Base-by-base conservation (phyloP, 2,329 filamentous ascomycete genomes). In the Penicillium sp. region DNA sequence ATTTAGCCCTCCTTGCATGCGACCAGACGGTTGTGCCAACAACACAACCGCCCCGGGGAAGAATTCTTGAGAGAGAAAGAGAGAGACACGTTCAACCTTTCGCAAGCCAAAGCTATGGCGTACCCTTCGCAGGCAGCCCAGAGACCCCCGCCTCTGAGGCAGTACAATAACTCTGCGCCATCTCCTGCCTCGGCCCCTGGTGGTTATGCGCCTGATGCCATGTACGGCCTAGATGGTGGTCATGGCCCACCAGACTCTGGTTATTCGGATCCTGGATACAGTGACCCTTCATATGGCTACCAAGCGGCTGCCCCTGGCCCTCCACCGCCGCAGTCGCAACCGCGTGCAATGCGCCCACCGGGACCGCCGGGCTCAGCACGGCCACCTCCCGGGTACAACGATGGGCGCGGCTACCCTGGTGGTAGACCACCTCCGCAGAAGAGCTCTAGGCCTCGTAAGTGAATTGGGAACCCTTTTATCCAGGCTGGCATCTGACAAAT, bases 381-480 rank as follows among this genome's bases (percentile, higher is more conserved):
- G 49, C 68, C 67, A 25, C 63, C 66, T 11, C 55, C 59, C 37
- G 69, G 67, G 44, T 64, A 66, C 51, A 63, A 70, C 50, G 50
- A 59, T 49, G 63, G 68, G 21, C 67, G 67, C 39, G 67, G 66
- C 16, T 62, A 70, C 53, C 65, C 65, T 23, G 65, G 66, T 46
- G 69, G 66, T 33, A 64, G 67, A 37, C 70, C 68, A 29, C 71
- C 72, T 25, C 70, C 71, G 8, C 60, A 68, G 39, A 70, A 71
- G 39, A 67, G 67, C 27, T 67, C 67, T 57, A 69, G 69, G 61
- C 66, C 69, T 52, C 66, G 75, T 74, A 69, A 72, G 72, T 72
- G 8, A 58, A 50, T 43, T 16, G 9, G 3, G 21, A 44, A 19
- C 26, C 27, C 43, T 23, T 39, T 44, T 33, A 23, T 27, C 13